Base-by-base conservation (phyloP, 2,329 filamentous ascomycete genomes). In the Microascus cirrosus region DNA sequence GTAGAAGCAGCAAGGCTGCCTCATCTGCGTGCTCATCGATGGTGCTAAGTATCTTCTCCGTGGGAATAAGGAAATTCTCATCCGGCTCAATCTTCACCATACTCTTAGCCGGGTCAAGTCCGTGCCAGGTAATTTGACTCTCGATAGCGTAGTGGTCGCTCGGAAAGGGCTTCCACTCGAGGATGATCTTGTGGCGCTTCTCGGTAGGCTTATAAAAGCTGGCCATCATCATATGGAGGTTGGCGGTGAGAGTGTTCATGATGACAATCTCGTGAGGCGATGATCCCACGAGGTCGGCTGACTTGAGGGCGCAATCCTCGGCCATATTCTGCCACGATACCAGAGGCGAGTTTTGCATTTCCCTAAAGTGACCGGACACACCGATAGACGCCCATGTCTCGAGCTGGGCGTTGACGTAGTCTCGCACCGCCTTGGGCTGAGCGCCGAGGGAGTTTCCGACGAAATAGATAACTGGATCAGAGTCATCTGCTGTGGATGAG, bases 371-470 rank as follows among this genome's bases (percentile, higher is more conserved):
- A 1, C 89, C 90, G 55, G 86, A 83, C 13, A 95, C 90, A 24
- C 85, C 90, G 63, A 92, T 86, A 0, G 83, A 84, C 1, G 84
- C 84, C 90, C 90, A 95, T 10, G 88, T 89, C 54, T 84, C 78
- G 2, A 94, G 78, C 64, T 92, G 89, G 28, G 82, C 78, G 58
- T 83, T 76, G 61, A 94, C 76, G 53, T 79, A 76, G 1, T 82
- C 83, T 28, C 77, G 77, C n/a, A 68, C 71, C 55, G 68, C 67
- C 59, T 78, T 81, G 51, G 92, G 90, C 69, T 96, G 91, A 3
- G 93, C 81, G 42, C 91, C 91, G 1, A 96, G 80, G 0, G 90
- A 95, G 74, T 96, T 95, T 58, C 92, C 92, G 63, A 90, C 93
- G 62, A 96, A 84, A 70, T 96, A 96, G 59, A 90, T 85, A 59